phyloP scores from a whole-genome alignment of 352 stramenopile species.

The Globisporangium sylvaticum region DNA sequence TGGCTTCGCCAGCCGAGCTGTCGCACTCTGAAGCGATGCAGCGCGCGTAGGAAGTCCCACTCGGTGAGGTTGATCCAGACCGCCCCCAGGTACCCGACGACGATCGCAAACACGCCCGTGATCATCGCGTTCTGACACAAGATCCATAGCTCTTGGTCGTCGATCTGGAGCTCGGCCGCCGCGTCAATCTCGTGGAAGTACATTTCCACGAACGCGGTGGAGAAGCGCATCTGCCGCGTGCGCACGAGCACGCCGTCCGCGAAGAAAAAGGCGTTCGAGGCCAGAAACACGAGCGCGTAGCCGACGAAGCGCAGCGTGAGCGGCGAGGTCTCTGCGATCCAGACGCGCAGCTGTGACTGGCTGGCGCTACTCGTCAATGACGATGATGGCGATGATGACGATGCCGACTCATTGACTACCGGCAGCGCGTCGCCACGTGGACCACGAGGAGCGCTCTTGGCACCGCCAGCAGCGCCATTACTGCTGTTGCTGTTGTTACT shows the following conservation, averaged over 20 bases:
- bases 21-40: slow-evolving; percentile 18
- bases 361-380: neutral
- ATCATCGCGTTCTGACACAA: slow-evolving; percentile 27
- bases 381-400: neutral
- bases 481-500: neutral
- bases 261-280: slow-evolving; percentile 19
- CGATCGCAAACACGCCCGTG: slow-evolving; percentile 27
- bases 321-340: neutral
- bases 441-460: neutral
- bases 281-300: slow-evolving; percentile 29
- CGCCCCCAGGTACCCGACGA: slow-evolving; percentile 35
- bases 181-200: slow-evolving; percentile 42
- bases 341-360: neutral
- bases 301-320: slow-evolving; percentile 24
- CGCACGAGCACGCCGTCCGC: slow-evolving; percentile 47
- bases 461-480: neutral
- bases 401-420: neutral
- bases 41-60: slow-evolving; percentile 39
- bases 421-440: neutral
- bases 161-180: slow-evolving; percentile 36
- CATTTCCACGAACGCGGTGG: slow-evolving; percentile 39
- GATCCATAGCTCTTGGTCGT: slow-evolving; percentile 36
- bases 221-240: slow-evolving; percentile 56
- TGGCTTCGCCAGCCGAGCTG: neutral
- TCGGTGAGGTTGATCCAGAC: slow-evolving; percentile 54